Conservation (phyloP, 148 eudicot genomes). For the Rhododendron ovatum region DNA sequence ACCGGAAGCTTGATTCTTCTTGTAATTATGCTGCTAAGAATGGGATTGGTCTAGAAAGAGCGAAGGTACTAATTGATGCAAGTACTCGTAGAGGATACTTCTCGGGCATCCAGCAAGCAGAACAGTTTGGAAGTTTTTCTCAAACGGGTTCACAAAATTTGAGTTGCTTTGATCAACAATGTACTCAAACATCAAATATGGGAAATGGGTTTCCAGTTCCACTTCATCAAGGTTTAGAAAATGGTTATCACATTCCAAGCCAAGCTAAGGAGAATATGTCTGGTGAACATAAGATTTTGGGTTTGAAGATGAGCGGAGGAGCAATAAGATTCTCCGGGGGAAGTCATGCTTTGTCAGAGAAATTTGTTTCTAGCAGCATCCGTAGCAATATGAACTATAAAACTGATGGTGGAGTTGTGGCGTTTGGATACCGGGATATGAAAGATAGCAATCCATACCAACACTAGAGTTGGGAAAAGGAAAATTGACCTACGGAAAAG, state of each 20-base stretch:
- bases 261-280: conserved; percentile 31
- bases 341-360: conserved; percentile 23
- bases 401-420: conserved; percentile 26
- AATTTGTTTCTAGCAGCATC: conserved; percentile 13
- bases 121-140: conserved; percentile 14
- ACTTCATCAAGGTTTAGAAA: conserved; percentile 27
- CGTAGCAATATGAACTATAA: conserved; percentile 14
- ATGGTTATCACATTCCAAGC: conserved; percentile 25
- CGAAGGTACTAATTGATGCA: not conserved
- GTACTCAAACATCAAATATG: conserved; percentile 5
- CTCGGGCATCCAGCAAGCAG: not conserved
- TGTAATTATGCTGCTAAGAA: not conserved
- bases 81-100: conserved; percentile 11
- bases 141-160: conserved; percentile 17
- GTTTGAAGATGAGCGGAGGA: conserved; percentile 28
- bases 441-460: conserved; percentile 14
- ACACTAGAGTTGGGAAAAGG: not conserved
- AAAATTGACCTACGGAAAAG: not conserved
- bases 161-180: conserved; percentile 9
- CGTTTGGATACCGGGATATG: conserved; percentile 12
- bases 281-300: conserved; percentile 22
- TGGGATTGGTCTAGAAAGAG: not conserved
- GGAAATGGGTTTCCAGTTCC: conserved; percentile 25
- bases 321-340: conserved; percentile 23
- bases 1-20: conserved; percentile 10